A percentile compares a stretch with the other conserved stretches of the same genome.
Evolutionary conservation across 108 stramenopile genomes (phyloP).

Genomic region (Pseudonitzschia delicatissima): DNA sequence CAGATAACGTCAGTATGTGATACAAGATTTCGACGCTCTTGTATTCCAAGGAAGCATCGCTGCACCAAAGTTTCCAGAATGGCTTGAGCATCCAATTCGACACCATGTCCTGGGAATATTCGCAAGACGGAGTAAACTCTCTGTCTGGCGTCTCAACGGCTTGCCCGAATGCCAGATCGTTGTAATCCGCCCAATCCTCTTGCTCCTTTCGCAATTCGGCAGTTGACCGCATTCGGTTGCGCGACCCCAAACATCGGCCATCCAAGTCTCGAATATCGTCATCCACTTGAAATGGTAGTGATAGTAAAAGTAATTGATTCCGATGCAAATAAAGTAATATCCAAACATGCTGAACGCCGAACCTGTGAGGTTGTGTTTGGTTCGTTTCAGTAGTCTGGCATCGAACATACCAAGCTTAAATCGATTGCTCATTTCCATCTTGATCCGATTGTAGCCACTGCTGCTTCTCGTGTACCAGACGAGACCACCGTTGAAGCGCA

Average conservation of each 20-base stretch:
- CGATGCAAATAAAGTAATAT: constrained; percentile 6
- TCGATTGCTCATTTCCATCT: constrained; percentile 11
- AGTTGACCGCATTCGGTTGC: background rate
- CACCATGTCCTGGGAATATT: too few relatives aligned
- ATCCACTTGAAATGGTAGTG: background rate
- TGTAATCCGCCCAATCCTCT: too few relatives aligned
- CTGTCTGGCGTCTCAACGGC: background rate
- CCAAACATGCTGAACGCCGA: constrained; percentile 16
- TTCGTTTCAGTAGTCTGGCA: constrained; percentile 1
- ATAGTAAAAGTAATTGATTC: constrained; percentile 4
- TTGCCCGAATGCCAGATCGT: background rate
- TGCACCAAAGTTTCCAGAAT: too few relatives aligned
- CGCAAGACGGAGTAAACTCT: background rate
- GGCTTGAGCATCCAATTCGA: too few relatives aligned
- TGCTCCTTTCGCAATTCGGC: background rate
- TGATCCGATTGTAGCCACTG: background rate
- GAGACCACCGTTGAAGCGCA: constrained; percentile 7
- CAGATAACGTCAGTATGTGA: background rate
- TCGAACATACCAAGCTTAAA: constrained; percentile 1
- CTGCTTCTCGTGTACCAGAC: background rate
- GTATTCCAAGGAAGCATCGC: background rate
- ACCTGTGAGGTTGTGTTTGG: background rate
- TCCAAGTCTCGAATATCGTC: background rate
- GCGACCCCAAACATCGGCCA: background rate
- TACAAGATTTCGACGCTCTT: background rate